These are phyloP conservation scores for Chlorella sp. DNA, from an alignment of 139 green algal genomes.

Conservation along the genomic window DNA sequence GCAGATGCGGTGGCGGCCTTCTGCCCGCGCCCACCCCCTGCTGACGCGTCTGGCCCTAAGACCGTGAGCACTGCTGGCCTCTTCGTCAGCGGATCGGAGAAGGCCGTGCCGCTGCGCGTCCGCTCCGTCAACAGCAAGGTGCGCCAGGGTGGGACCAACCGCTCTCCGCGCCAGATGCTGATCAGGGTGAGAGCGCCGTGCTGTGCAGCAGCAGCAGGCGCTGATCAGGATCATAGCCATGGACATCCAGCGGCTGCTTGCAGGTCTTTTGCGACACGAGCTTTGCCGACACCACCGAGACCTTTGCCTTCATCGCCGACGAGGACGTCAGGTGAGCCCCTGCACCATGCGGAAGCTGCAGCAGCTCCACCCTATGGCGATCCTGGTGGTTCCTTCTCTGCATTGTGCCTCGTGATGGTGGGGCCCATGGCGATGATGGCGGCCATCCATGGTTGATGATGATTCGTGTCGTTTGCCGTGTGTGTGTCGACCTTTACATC, in stretches of 20 bases:
- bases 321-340: conserved; percentile 1
- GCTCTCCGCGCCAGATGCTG: too few relatives aligned
- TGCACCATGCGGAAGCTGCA: too few relatives aligned
- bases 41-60: too few relatives aligned
- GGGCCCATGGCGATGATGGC: too few relatives aligned
- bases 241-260: not conserved
- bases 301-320: conserved; percentile 3
- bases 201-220: not conserved
- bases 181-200: not conserved
- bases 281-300: conserved; percentile 2
- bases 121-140: not conserved
- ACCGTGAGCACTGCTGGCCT: not conserved
- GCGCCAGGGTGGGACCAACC: too few relatives aligned
- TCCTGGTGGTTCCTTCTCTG: too few relatives aligned
- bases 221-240: not conserved
- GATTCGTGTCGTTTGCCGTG: too few relatives aligned
- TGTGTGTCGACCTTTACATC: too few relatives aligned
- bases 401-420: too few relatives aligned
- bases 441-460: too few relatives aligned
- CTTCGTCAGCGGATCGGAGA: not conserved
- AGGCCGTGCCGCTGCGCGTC: not conserved
- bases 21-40: not conserved
- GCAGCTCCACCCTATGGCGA: too few relatives aligned
- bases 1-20: not conserved
- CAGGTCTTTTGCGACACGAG: not conserved